Evolutionary conservation across 768 basidiomycete genomes (phyloP).

Genomic region (Mycena rosella): DNA sequence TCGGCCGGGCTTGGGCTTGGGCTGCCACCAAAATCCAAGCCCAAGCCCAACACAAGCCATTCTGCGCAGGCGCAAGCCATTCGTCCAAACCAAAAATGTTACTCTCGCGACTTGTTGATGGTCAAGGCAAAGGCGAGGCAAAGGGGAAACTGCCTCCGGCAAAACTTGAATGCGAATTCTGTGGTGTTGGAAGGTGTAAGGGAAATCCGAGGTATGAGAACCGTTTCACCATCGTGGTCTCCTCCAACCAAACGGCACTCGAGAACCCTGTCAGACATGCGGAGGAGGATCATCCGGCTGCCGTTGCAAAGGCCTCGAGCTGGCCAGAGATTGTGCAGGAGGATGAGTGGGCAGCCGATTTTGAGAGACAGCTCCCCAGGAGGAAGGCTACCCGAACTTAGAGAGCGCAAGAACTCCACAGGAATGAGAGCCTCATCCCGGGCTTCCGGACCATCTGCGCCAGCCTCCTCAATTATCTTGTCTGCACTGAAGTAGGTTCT

Average conservation of each 20-base stretch:
- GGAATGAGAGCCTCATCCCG: constrained; percentile 46
- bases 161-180: constrained; percentile 46
- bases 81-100: too few relatives aligned
- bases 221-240: constrained; percentile 49
- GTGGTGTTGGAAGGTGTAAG: constrained; percentile 45
- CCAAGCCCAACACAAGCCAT: too few relatives aligned
- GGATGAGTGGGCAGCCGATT: constrained; percentile 52
- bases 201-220: constrained; percentile 55
- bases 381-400: constrained; percentile 53
- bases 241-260: constrained; percentile 53
- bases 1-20: too few relatives aligned
- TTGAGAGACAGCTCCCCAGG: constrained; percentile 53
- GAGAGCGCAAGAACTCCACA: constrained; percentile 54
- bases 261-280: constrained; percentile 47
- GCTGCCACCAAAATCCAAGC: too few relatives aligned
- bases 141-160: constrained; percentile 57
- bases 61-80: too few relatives aligned
- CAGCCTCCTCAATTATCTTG: constrained; percentile 35
- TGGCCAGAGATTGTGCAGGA: constrained; percentile 58
- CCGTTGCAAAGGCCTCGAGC: constrained; percentile 55
- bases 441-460: constrained; percentile 33
- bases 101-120: too few relatives aligned
- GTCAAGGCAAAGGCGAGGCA: constrained; percentile 60
- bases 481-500: constrained; percentile 22
- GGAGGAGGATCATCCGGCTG: constrained; percentile 44